Conservation (phyloP, 345 rosid genomes). For the Eucalyptus polybractea region DNA sequence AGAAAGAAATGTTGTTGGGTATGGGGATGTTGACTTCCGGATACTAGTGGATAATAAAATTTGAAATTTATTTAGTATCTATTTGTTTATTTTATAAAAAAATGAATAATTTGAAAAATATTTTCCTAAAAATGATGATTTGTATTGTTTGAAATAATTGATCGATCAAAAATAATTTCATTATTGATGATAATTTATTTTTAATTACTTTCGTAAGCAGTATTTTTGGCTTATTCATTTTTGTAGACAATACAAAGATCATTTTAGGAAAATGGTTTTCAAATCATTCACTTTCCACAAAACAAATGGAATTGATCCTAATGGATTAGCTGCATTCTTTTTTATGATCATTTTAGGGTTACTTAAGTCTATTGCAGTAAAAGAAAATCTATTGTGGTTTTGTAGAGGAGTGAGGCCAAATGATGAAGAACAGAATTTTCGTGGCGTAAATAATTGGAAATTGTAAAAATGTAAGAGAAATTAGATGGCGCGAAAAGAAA, state of each 20-base stretch:
- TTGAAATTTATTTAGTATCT: neutral
- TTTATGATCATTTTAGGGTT: neutral
- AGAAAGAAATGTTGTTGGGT: neutral
- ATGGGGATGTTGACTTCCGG: neutral
- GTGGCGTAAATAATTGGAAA: neutral
- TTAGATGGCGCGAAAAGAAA: neutral
- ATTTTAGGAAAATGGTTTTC: neutral
- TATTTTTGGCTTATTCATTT: neutral
- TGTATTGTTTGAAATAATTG: neutral
- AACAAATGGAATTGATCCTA: neutral
- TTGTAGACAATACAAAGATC: neutral
- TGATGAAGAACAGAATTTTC: neutral
- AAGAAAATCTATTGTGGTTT: neutral
- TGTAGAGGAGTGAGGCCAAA: neutral
- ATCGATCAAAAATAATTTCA: accelerated
- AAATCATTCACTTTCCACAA: accelerated
- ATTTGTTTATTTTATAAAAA: neutral
- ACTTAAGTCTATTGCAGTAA: neutral
- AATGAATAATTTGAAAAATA: neutral
- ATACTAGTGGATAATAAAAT: neutral
- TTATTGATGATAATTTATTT: accelerated
- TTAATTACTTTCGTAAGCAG: neutral
- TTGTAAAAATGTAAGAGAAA: neutral
- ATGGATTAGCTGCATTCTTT: neutral
- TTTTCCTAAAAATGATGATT: accelerated